Percentiles rank a stretch among this genome's conserved stretches.
phyloP scores from a whole-genome alignment of 306 rosid species.

The Cercis canadensis region DNA sequence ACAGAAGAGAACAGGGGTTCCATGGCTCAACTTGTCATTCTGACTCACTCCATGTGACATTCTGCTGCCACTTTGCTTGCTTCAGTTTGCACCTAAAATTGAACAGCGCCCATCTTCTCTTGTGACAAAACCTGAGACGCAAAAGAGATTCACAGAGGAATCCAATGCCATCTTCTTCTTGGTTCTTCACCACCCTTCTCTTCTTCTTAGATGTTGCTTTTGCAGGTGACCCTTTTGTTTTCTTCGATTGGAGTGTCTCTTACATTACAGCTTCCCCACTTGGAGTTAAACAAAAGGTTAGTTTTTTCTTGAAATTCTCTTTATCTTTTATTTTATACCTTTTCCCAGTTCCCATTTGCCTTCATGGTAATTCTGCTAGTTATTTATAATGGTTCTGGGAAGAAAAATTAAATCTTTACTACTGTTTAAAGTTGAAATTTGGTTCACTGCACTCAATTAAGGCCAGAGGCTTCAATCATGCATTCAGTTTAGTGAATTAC shows the following conservation, averaged over 20 bases:
- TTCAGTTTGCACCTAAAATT: not conserved
- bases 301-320: conserved; percentile 1
- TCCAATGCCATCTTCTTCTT: conserved; percentile 48
- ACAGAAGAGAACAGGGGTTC: not conserved
- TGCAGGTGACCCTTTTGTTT: conserved; percentile 76
- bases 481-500: conserved; percentile 4
- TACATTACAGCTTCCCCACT: conserved; percentile 72
- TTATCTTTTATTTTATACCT: no score
- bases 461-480: not conserved
- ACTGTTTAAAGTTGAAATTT: not conserved
- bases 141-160: not conserved
- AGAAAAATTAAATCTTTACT: not conserved
- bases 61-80: not conserved
- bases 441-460: not conserved
- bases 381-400: not conserved
- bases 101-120: not conserved
- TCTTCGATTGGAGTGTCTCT: conserved; percentile 83
- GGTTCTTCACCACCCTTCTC: conserved; percentile 42
- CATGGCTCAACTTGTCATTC: conserved; percentile 29
- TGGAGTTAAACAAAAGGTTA: conserved; percentile 79
- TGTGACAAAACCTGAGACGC: conserved; percentile 17
- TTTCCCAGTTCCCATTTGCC: not conserved
- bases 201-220: conserved; percentile 54
- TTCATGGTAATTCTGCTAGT: conserved; percentile 11
- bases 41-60: conserved; percentile 36